Conservation (phyloP, 352 stramenopile species). For the Phytophthora chlamydospora region DNA sequence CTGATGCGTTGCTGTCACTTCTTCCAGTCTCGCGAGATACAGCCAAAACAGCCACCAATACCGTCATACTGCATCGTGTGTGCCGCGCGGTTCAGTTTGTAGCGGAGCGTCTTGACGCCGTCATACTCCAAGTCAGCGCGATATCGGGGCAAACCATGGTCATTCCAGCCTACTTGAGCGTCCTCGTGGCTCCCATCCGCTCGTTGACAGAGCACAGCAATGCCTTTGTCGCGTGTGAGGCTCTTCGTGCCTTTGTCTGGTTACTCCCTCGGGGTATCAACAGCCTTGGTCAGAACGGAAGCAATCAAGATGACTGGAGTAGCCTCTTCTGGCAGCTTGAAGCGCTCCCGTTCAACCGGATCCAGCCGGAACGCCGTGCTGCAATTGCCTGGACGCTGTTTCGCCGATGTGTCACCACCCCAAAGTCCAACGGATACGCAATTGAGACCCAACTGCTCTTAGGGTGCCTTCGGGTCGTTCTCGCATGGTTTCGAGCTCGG, state of each 20-base stretch:
- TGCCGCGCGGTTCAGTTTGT: slow-evolving; percentile 59
- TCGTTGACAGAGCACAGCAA: slow-evolving; percentile 50
- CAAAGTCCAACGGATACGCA: slow-evolving; percentile 37
- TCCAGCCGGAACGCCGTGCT: slow-evolving; percentile 55
- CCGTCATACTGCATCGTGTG: slow-evolving; percentile 30
- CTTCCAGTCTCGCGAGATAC: slow-evolving; percentile 36
- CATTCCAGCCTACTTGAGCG: slow-evolving; percentile 46
- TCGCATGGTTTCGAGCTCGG: slow-evolving; percentile 61
- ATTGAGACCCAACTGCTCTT: slow-evolving; percentile 59
- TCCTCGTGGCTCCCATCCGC: slow-evolving; percentile 54
- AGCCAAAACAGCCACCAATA: slow-evolving; percentile 5
- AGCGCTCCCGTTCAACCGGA: slow-evolving; percentile 48
- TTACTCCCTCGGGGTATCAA: slow-evolving; percentile 50
- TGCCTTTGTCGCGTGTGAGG: slow-evolving; percentile 61
- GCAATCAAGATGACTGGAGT: slow-evolving; percentile 40
- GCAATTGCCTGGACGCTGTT: slow-evolving; percentile 71
- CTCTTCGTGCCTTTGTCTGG: slow-evolving; percentile 74
- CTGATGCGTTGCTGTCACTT: slow-evolving; percentile 46
- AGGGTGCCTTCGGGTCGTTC: slow-evolving; percentile 52
- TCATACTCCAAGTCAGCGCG: slow-evolving; percentile 48
- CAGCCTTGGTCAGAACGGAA: neutral
- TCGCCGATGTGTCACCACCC: slow-evolving; percentile 58
- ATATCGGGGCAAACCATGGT: slow-evolving; percentile 45
- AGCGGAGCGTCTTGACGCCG: slow-evolving; percentile 53
- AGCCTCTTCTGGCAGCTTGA: slow-evolving; percentile 54